Evolutionary conservation across 495 filamentous ascomycete species (phyloP).

Genomic region (Schizothecium vesticola): DNA sequence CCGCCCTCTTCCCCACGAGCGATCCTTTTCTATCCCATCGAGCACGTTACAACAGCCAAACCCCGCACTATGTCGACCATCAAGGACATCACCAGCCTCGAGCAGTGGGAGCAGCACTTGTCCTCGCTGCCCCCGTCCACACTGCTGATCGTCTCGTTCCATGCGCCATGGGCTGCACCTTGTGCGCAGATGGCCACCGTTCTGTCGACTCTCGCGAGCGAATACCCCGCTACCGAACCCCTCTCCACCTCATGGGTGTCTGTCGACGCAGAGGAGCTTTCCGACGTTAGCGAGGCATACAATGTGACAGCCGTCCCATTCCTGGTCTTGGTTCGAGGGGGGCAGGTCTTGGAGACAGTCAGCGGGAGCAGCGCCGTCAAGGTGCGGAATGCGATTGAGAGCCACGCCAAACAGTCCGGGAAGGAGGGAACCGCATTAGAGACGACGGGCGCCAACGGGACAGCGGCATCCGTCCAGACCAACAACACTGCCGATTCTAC

Average conservation of each 20-base stretch:
- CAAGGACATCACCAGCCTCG: conserved; percentile 62
- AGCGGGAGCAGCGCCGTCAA: conserved; percentile 81
- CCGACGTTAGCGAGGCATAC: conserved; percentile 81
- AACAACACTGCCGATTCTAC: conserved; percentile 16
- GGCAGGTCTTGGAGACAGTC: conserved; percentile 68
- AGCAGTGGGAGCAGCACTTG: conserved; percentile 61
- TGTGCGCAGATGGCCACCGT: conserved; percentile 91
- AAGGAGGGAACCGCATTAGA: conserved; percentile 9
- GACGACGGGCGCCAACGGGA: conserved; percentile 29
- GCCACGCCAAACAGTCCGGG: conserved; percentile 51
- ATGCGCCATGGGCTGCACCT: conserved; percentile 94
- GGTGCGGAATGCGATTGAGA: conserved; percentile 77
- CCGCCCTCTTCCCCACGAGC: not conserved
- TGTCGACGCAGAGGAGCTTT: conserved; percentile 84
- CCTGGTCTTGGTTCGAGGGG: conserved; percentile 70
- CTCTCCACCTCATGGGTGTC: conserved; percentile 72
- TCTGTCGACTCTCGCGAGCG: conserved; percentile 73
- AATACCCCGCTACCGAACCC: conserved; percentile 64
- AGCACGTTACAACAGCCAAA: not conserved
- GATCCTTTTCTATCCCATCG: not conserved
- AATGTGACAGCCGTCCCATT: conserved; percentile 92
- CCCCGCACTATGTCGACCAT: conserved; percentile 58
- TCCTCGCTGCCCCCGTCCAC: conserved; percentile 58
- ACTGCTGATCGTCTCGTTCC: conserved; percentile 82
- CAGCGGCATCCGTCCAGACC: conserved; percentile 14